Percentiles rank a stretch among this genome's conserved stretches.
Evolutionary conservation across 495 filamentous ascomycete genomes (phyloP).

Genomic region (Penicillium mononematosum): DNA sequence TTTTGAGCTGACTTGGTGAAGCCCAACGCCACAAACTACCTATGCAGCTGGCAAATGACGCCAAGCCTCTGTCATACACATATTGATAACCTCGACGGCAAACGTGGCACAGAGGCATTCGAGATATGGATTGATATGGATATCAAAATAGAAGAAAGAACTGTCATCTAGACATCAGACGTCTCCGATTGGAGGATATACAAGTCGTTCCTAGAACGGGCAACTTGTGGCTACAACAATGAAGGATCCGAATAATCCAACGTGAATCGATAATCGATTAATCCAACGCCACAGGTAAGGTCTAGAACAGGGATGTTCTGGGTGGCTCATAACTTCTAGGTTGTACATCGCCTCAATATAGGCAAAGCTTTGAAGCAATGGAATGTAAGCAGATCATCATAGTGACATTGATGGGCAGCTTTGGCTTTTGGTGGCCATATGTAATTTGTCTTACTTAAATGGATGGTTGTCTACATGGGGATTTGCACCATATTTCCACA

Average conservation of each 20-base stretch:
- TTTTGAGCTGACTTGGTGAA: neutral
- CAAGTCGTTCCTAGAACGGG: neutral
- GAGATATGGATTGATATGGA: constrained; percentile 2
- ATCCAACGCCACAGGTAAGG: constrained; percentile 1
- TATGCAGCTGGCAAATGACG: constrained; percentile 1
- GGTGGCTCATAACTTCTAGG: neutral
- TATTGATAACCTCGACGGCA: neutral
- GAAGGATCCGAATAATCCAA: neutral
- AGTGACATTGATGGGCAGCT: constrained; percentile 6
- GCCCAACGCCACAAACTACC: neutral
- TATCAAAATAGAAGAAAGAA: neutral
- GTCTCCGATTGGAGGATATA: neutral
- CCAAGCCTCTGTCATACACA: constrained; percentile 1
- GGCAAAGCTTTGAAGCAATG: neutral
- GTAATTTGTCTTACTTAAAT: constrained; percentile 1
- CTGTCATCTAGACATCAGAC: neutral
- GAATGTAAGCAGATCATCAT: constrained; percentile 5
- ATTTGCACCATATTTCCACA: neutral
- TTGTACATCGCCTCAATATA: neutral
- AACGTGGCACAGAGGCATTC: neutral
- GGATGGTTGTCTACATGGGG: neutral
- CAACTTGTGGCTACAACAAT: constrained; percentile 4
- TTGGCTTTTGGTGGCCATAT: constrained; percentile 1
- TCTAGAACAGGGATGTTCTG: constrained; percentile 1
- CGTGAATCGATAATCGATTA: neutral